A percentile compares a stretch with the other conserved stretches of the same genome.
These are phyloP conservation scores for Paracoccidioides lutzii DNA, from an alignment of 2,329 filamentous ascomycete species.

Conservation along the genomic window DNA sequence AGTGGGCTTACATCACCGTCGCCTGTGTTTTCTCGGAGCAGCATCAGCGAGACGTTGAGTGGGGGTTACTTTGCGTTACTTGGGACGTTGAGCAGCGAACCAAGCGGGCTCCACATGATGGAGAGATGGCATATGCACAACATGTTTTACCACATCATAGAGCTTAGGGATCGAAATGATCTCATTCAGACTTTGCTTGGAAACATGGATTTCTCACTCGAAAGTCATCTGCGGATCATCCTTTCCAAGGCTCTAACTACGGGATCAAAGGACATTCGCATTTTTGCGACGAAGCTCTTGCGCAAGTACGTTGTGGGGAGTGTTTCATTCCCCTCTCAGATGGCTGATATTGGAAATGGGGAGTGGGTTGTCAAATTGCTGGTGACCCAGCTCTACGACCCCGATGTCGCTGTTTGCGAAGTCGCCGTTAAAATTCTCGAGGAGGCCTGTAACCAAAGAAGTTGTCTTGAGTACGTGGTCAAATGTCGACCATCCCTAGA, in stretches of 20 bases:
- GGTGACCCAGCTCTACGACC: constrained; percentile 97
- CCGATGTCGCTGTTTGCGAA: constrained; percentile 91
- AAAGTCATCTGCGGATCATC: constrained; percentile 81
- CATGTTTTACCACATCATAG: constrained; percentile 98
- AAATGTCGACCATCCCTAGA: constrained; percentile 90
- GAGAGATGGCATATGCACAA: constrained; percentile 98
- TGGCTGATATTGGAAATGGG: constrained; percentile 43
- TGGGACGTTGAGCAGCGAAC: constrained; percentile 70
- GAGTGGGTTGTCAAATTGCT: constrained; percentile 94
- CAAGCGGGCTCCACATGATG: constrained; percentile 73
- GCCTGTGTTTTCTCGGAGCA: constrained; percentile 77
- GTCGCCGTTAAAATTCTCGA: constrained; percentile 94
- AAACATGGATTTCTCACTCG: constrained; percentile 82
- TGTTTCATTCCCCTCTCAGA: constrained; percentile 28
- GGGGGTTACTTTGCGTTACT: constrained; percentile 91
- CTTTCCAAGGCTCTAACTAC: constrained; percentile 88
- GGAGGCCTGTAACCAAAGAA: constrained; percentile 87
- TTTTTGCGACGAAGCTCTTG: constrained; percentile 74
- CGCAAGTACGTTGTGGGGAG: constrained; percentile 67
- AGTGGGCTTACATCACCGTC: constrained; percentile 54
- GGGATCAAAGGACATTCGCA: constrained; percentile 79
- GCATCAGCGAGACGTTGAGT: constrained; percentile 74
- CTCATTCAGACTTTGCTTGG: constrained; percentile 77
- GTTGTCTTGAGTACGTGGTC: constrained; percentile 87
- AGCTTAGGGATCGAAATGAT: constrained; percentile 80